Base-by-base conservation (phyloP, 2,329 filamentous ascomycete species). In the Esteya vermicola region DNA sequence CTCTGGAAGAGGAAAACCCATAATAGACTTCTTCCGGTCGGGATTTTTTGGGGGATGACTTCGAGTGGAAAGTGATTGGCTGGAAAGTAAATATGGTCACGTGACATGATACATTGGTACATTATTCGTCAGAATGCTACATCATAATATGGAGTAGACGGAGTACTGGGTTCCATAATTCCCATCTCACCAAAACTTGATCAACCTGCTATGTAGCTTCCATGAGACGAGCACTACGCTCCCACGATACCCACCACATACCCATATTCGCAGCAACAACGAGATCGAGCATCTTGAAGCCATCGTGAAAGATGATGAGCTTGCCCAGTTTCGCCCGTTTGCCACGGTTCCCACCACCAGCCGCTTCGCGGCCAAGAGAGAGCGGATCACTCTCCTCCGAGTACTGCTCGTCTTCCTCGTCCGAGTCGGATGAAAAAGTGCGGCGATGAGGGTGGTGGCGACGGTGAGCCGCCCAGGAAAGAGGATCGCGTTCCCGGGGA, bases 321-420 rank as follows among this genome's bases (percentile, higher is more conserved):
- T 96, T 98, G 1, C 89, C 91, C 50, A 98, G 64, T 63, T 98
- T 98, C 4, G 85, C 88, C 52, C 84, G 75, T 56, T 84, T 86
- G 0, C 89, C 89, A 33, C 80, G 72, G 53, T 83, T 81, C 0
- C 89, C 89, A 19, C 89, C 89, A 2, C 89, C 89, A 0, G 88
- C 88, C 41, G 72, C 75, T 57, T 96, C 89, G 47, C 75, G 74
- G 1, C 86, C 89, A 0, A 95, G 65, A 19, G 3, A 91, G 56
- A 53, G 33, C 37, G 6, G 36, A 26, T 54, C 61, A 59, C 31
- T 55, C 18, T 66, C 59, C 25, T 62, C 55, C 26, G 60, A 54
- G 9, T 48, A 43, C 14, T 39, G 33, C 18, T 39, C 16, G 31
- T 39, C 19, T 21, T 36, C 55, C 16, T 66, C 59, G 27, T 61